Conservation (phyloP, 75 land plant genomes). For the Sequoiadendron giganteum region DNA sequence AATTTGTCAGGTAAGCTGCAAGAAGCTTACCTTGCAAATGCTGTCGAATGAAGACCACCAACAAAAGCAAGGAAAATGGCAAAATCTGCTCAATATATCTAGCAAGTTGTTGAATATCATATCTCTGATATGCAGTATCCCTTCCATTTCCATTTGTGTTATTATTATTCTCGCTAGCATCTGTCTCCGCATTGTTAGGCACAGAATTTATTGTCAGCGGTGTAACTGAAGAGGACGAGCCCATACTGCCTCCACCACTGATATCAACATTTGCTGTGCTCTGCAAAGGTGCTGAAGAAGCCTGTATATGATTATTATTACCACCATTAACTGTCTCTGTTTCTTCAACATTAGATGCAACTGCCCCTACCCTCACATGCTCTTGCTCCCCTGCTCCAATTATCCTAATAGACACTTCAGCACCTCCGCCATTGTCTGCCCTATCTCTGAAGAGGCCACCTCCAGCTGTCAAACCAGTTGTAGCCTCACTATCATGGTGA, state of each 20-base stretch:
- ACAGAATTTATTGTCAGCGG: constrained; percentile 13
- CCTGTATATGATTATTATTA: neutral
- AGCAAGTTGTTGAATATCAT: constrained; percentile 87
- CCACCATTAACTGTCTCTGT: neutral
- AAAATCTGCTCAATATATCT: constrained; percentile 91
- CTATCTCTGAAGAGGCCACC: constrained; percentile 15
- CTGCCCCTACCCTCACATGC: constrained; percentile 22
- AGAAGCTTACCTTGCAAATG: constrained; percentile 72
- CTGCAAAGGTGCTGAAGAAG: neutral
- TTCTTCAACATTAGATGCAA: constrained; percentile 15
- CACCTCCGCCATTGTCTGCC: constrained; percentile 26
- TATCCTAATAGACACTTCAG: constrained; percentile 83
- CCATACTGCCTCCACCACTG: constrained; percentile 14
- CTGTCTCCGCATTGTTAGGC: constrained; percentile 15
- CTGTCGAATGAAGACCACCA: constrained; percentile 87
- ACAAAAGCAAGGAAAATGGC: constrained; percentile 75
- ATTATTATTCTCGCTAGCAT: neutral
- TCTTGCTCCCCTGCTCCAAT: constrained; percentile 63
- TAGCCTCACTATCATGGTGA: constrained; percentile 38
- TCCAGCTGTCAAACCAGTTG: constrained; percentile 15
- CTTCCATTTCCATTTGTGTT: constrained; percentile 25
- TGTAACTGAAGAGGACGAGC: constrained; percentile 6
- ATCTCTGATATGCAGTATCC: constrained; percentile 69
- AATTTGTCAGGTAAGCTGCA: neutral
- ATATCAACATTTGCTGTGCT: neutral